Conservation (phyloP, 495 filamentous ascomycete genomes). For the Podospora pseudocomata region DNA sequence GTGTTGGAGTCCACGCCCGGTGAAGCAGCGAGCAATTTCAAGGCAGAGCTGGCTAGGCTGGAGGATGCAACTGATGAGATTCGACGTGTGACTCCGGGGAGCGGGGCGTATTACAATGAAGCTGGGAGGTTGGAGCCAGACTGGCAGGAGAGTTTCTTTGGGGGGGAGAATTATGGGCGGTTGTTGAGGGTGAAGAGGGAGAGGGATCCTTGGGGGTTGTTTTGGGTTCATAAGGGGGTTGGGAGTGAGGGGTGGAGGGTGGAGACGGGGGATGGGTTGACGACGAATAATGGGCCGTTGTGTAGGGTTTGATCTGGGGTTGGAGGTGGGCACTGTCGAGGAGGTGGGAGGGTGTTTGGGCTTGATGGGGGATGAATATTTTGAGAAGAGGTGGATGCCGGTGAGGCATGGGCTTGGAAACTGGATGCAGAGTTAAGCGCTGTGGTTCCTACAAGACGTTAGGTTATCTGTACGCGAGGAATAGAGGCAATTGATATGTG, state of each 20-base stretch:
- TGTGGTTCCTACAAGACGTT: background rate
- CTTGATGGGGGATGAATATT: background rate
- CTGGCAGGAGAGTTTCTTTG: constrained; percentile 59
- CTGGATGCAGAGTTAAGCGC: too few relatives aligned
- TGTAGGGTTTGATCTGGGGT: constrained; percentile 19
- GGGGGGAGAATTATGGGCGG: constrained; percentile 44
- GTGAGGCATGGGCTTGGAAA: background rate
- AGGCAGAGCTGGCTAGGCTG: constrained; percentile 7
- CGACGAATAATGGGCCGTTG: constrained; percentile 32
- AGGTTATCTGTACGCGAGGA: background rate
- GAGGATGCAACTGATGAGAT: constrained; percentile 13
- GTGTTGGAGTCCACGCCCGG: background rate
- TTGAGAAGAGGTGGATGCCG: background rate
- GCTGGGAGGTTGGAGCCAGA: constrained; percentile 53
- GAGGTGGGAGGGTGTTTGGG: background rate
- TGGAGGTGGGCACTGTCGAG: too few relatives aligned
- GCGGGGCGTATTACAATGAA: constrained; percentile 48
- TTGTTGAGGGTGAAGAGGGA: constrained; percentile 49
- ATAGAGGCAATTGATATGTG: background rate
- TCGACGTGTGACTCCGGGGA: constrained; percentile 27
- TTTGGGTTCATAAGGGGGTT: constrained; percentile 52
- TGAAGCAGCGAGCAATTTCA: background rate
- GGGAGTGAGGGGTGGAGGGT: constrained; percentile 50
- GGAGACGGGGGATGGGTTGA: constrained; percentile 16
- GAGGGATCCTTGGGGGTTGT: constrained; percentile 51